Base-by-base conservation (phyloP, 208 protist genomes). In the Polymyxa betae region DNA sequence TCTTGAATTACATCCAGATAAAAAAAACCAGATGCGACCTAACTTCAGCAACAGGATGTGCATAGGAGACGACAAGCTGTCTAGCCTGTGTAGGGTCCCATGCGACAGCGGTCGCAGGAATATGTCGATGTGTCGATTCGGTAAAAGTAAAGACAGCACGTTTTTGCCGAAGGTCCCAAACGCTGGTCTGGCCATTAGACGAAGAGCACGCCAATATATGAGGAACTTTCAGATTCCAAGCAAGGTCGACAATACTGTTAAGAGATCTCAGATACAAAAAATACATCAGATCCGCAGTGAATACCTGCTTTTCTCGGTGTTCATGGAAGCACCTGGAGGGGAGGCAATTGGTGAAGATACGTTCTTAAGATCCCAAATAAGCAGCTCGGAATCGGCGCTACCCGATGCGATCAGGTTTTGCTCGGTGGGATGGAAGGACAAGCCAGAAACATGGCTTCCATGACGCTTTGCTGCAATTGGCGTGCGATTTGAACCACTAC, bases 301-400 rank as follows among this genome's bases (percentile, higher is more conserved):
- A 5, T 29, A 60, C 49, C 49, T 60, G 49, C 49, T 60, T 24
- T 60, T 60, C 5, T 60, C 49, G 5, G 49, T 60, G 49, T 5
- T 60, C 49, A 60, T 24, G 5, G 49, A 24, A 29, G 49, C 12
- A 5, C 49, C 49, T 29, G 49, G 49, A 60, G 72, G 72, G 16
- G 72, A 82, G n/a, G 35, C n/a, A 43, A 43, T 82, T 20, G 72
- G 72, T 43, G 72, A 82, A 5, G 72, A 82, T 20, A 43, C 5
- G n/a, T 82, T 82, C n/a, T 82, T 82, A 35, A 82, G 72, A n/a
- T 82, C 72, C 72, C 72, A 82, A 43, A 82, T 82, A 43, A 82
- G 72, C 5, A 82, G 72, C n/a, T 82, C 72, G 35, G 72, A 35
- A 12, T 82, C 72, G 5, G 72, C 5, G 24, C 49, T 60, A 43